These are phyloP conservation scores for Fraxinus latifolia DNA, from an alignment of 305 asterid species.

Conservation along the genomic window DNA sequence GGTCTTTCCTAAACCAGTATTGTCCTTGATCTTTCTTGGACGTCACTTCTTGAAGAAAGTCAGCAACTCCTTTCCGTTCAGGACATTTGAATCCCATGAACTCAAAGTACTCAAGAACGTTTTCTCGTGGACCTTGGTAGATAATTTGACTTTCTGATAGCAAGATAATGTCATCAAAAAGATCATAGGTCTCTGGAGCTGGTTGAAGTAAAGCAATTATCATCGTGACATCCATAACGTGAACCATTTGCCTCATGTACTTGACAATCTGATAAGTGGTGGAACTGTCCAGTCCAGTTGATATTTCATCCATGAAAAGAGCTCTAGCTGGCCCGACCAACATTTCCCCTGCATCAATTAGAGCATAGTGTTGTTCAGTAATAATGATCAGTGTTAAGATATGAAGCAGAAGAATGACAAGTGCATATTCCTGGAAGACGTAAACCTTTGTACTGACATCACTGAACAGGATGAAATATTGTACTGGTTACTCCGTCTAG, in stretches of 20 bases:
- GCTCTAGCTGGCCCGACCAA: slow-evolving; percentile 52
- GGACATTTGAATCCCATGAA: slow-evolving; percentile 54
- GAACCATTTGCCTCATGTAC: slow-evolving; percentile 48
- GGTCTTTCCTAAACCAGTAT: slow-evolving; percentile 40
- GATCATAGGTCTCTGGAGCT: slow-evolving; percentile 52
- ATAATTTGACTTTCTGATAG: slow-evolving; percentile 46
- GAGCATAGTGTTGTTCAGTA: neutral
- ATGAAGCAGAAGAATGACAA: neutral
- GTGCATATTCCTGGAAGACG: neutral
- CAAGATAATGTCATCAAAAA: slow-evolving; percentile 49
- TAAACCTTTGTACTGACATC: neutral
- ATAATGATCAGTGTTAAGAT: neutral
- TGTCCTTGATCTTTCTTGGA: slow-evolving; percentile 56
- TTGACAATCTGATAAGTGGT: slow-evolving; percentile 54
- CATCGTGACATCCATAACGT: slow-evolving; percentile 40
- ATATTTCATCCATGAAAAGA: slow-evolving; percentile 56
- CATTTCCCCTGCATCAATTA: slow-evolving; percentile 46
- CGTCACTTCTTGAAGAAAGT: slow-evolving; percentile 53
- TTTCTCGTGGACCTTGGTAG: slow-evolving; percentile 56
- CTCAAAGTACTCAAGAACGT: slow-evolving; percentile 40
- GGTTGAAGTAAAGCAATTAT: slow-evolving; percentile 53
- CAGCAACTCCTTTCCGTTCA: slow-evolving; percentile 52
- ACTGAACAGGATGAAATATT: neutral
- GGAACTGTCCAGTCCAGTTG: slow-evolving; percentile 62
- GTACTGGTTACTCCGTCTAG: neutral